Conservation (phyloP, 2,329 filamentous ascomycete species). For the Venturia carpophila region DNA sequence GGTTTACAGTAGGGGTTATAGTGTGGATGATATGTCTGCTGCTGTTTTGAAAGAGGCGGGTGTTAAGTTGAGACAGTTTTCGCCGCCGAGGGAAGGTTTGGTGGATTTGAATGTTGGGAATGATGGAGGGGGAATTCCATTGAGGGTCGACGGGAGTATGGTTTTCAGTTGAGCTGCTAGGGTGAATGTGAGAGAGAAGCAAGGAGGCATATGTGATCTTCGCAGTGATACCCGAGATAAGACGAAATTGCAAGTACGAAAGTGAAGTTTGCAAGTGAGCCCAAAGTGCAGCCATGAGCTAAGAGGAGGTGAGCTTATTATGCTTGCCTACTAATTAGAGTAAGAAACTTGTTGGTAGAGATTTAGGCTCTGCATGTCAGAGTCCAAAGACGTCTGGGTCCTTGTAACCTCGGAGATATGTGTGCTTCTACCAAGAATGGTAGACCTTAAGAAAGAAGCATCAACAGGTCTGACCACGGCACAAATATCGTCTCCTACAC, state of each 20-base stretch:
- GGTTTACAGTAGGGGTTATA: constrained; percentile 87
- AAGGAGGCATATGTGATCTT: background rate
- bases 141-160: background rate
- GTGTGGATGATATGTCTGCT: constrained; percentile 65
- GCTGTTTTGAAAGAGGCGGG: constrained; percentile 75
- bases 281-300: background rate
- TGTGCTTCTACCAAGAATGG: no score
- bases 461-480: no score
- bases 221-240: constrained; percentile 3
- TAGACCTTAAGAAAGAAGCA: no score
- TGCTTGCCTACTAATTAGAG: no score
- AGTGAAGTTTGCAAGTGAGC: background rate
- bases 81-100: constrained; percentile 39
- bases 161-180: background rate
- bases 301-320: no score
- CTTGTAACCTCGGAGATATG: no score
- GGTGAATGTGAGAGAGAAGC: background rate
- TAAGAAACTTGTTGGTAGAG: no score
- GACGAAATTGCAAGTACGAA: background rate
- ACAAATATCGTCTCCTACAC: no score
- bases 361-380: no score
- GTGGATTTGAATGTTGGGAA: constrained; percentile 1
- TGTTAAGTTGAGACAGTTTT: constrained; percentile 78
- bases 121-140: background rate
- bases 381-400: no score